phyloP scores from a whole-genome alignment of 768 basidiomycete genomes.

The Mycena belliarum region DNA sequence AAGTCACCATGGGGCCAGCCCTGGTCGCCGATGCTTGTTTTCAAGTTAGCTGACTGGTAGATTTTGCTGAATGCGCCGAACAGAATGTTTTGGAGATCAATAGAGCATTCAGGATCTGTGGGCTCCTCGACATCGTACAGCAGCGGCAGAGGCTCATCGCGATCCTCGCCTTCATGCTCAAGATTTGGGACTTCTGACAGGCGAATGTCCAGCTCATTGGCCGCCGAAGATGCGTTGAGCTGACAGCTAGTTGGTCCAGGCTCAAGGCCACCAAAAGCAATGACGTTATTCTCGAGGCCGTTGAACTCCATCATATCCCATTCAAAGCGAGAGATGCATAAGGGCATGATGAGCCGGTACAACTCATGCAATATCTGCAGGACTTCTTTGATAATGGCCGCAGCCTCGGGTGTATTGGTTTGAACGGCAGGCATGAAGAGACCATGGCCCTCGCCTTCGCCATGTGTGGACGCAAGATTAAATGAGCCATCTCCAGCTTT shows the following conservation, averaged over 20 bases:
- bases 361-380: conserved; percentile 3
- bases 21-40: background rate
- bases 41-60: too few relatives aligned
- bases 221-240: conserved; percentile 3
- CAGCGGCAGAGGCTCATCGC: too few relatives aligned
- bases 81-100: background rate
- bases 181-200: too few relatives aligned
- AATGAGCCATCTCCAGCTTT: conserved; percentile 9
- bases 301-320: conserved; percentile 14
- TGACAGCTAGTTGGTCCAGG: conserved; percentile 14
- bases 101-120: background rate
- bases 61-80: too few relatives aligned
- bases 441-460: conserved; percentile 16
- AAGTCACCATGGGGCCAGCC: background rate
- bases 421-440: conserved; percentile 15
- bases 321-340: conserved; percentile 14
- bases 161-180: too few relatives aligned
- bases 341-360: conserved; percentile 8
- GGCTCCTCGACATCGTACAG: too few relatives aligned
- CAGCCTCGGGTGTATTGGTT: background rate
- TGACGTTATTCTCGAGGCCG: conserved; percentile 10
- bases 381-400: background rate
- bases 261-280: conserved; percentile 12
- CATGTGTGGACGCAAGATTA: conserved; percentile 12
- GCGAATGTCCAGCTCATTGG: background rate